Evolutionary conservation across 2,329 filamentous ascomycete species (phyloP).

Genomic region (Arthrobotrys sinensis): DNA sequence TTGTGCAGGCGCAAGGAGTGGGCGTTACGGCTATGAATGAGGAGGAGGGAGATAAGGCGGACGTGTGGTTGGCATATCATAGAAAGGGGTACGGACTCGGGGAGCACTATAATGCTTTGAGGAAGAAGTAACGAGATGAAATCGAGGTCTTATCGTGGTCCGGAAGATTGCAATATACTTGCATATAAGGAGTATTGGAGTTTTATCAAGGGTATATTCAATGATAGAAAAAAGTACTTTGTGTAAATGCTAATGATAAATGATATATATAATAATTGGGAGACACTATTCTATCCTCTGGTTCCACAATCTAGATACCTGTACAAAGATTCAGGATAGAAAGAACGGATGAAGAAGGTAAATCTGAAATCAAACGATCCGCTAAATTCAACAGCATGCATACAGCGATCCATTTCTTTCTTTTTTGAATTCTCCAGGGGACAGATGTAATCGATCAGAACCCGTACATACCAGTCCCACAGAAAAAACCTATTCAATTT

Average conservation of each 20-base stretch:
- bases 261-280: slow-evolving; percentile 20
- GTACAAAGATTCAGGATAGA: neutral
- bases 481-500: neutral
- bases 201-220: slow-evolving; percentile 4
- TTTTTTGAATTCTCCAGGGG: neutral
- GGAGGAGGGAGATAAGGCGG: slow-evolving; percentile 67
- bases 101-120: slow-evolving; percentile 95
- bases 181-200: slow-evolving; percentile 28
- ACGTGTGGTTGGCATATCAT: slow-evolving; percentile 94
- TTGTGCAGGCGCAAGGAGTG: slow-evolving; percentile 86
- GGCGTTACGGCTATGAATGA: slow-evolving; percentile 78
- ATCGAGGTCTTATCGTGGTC: neutral
- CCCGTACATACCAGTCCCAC: slow-evolving; percentile 4
- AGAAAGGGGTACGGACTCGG: slow-evolving; percentile 92
- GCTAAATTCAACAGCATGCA: slow-evolving; percentile 19
- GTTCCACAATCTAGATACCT: slow-evolving; percentile 15
- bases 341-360: slow-evolving; percentile 10
- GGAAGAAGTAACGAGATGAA: slow-evolving; percentile 64
- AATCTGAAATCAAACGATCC: slow-evolving; percentile 8
- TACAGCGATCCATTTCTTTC: slow-evolving; percentile 3
- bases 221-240: slow-evolving; percentile 23
- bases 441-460: neutral
- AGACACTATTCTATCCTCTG: slow-evolving; percentile 10
- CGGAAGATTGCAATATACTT: neutral
- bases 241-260: slow-evolving; percentile 17